Base-by-base conservation (phyloP, 2,329 filamentous ascomycete genomes). In the Penicillium sp. region DNA sequence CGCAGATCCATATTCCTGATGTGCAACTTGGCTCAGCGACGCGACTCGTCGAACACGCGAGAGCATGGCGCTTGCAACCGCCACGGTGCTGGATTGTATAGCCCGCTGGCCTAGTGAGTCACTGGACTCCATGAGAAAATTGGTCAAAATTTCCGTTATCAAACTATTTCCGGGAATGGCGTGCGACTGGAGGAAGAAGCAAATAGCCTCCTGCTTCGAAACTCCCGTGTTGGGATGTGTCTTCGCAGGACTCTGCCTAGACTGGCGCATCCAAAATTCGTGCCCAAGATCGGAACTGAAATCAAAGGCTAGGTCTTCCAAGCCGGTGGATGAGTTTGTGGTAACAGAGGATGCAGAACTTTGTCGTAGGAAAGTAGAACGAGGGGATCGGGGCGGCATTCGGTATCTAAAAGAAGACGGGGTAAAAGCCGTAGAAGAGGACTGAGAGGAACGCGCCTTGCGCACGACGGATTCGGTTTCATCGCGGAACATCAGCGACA, bases 401-500 rank as follows among this genome's bases (percentile, higher is more conserved):
- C 49, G 39, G 21, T 44, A 36, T 45, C 60, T 64, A 31, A 35
- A 25, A 47, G 44, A 58, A 13, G 23, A n/a, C 12, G 47, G 19
- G 21, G 56, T 58, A 77, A 82, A 70, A 15, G 44, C 9, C 10
- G 21, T 19, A 3, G 45, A 23, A 25, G 29, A 48, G 21, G 44
- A 48, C 1, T 25, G 29, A 33, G 13, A 10, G 31, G 43, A 48
- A 19, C 19, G 45, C 78, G 81, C 23, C 68, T 85, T 87, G 59
- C 79, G 80, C 29, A 83, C 82, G 36, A 87, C 84, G 64, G 86
- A 83, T 63, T 77, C 82, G 63, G 82, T 87, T 72, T 86, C 83
- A 61, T 88, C 85, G 62, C 85, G 80, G 33, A 35, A 35, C 13
- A 35, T 35, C 33, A 35, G 33, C 13, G 33, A 35, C 6, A 35